phyloP scores from a whole-genome alignment of 345 rosid species.

The Boechera divaricarpa region DNA sequence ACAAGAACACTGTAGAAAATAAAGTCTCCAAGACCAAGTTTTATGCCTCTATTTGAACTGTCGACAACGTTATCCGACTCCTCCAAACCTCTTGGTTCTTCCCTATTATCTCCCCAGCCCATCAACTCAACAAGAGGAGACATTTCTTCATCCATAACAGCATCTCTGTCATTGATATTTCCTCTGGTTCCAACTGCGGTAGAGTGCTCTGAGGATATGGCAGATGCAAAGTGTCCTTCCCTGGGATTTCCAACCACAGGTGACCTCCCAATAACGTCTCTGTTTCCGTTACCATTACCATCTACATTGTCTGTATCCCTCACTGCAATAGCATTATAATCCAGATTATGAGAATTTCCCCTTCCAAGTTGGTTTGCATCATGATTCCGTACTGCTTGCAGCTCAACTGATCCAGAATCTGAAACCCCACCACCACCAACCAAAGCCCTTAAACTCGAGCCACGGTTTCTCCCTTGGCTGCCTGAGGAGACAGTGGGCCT shows the following conservation, averaged over 20 bases:
- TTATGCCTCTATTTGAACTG: constrained; percentile 61
- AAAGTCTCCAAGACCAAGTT: constrained; percentile 97
- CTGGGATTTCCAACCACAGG: constrained; percentile 52
- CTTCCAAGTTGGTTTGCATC: constrained; percentile 39
- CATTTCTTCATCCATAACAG: constrained; percentile 65
- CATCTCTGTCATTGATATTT: constrained; percentile 45
- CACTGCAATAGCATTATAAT: constrained; percentile 41
- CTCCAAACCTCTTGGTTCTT: constrained; percentile 33
- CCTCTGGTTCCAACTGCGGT: constrained; percentile 50
- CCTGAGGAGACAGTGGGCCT: constrained; percentile 72
- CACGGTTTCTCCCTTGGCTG: constrained; percentile 47
- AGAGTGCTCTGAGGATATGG: constrained; percentile 62
- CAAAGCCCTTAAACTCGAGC: constrained; percentile 61
- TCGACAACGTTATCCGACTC: constrained; percentile 45
- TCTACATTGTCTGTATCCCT: constrained; percentile 44
- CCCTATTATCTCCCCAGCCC: constrained; percentile 53
- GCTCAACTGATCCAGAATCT: constrained; percentile 76
- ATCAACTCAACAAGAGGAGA: constrained; percentile 78
- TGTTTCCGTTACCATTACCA: constrained; percentile 43
- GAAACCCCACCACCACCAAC: constrained; percentile 62
- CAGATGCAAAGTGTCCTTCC: constrained; percentile 53
- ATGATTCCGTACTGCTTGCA: constrained; percentile 59
- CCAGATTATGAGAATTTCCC: constrained; percentile 45
- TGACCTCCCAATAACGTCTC: constrained; percentile 58
- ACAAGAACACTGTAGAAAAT: constrained; percentile 97